These are phyloP conservation scores for Chaetoceros muelleri DNA, from an alignment of 108 stramenopile genomes.

Conservation along the genomic window DNA sequence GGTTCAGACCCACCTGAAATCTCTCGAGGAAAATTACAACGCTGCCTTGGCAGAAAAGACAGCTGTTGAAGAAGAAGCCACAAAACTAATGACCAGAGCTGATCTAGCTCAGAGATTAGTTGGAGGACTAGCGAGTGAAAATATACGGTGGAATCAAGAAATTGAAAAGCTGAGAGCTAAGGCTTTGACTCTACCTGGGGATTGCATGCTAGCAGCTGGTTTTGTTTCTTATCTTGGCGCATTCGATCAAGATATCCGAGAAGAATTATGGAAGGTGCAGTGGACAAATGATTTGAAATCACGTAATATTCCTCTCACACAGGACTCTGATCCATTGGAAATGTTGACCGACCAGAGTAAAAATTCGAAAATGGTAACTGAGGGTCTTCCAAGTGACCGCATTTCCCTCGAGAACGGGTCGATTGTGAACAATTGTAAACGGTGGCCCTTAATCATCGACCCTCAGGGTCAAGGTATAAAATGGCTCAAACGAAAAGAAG, in stretches of 20 bases:
- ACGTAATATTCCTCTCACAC: conserved; percentile 61
- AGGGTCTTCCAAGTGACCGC: conserved; percentile 85
- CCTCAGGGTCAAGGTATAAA: conserved; percentile 85
- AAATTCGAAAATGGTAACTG: conserved; percentile 71
- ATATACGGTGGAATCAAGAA: conserved; percentile 78
- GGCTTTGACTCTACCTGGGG: conserved; percentile 62
- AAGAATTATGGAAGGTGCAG: conserved; percentile 50
- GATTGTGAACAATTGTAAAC: conserved; percentile 77
- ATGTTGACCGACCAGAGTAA: conserved; percentile 74
- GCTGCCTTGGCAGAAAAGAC: conserved; percentile 70
- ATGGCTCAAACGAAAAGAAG: conserved; percentile 75
- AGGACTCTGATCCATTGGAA: conserved; percentile 67
- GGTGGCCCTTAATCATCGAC: conserved; percentile 80
- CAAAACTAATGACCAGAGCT: conserved; percentile 46
- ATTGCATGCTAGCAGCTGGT: conserved; percentile 85
- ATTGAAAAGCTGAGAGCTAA: conserved; percentile 63
- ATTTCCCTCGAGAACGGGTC: conserved; percentile 85
- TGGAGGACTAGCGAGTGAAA: conserved; percentile 76
- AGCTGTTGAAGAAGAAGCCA: conserved; percentile 74
- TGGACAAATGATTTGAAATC: conserved; percentile 67
- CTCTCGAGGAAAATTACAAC: conserved; percentile 40
- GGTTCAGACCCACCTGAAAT: conserved; percentile 31
- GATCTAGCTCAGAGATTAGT: conserved; percentile 78
- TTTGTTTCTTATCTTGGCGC: conserved; percentile 89
- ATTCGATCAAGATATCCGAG: conserved; percentile 76